These are phyloP conservation scores for Selaginella moellendorffii DNA, from an alignment of 75 land plant species.

Conservation along the genomic window DNA sequence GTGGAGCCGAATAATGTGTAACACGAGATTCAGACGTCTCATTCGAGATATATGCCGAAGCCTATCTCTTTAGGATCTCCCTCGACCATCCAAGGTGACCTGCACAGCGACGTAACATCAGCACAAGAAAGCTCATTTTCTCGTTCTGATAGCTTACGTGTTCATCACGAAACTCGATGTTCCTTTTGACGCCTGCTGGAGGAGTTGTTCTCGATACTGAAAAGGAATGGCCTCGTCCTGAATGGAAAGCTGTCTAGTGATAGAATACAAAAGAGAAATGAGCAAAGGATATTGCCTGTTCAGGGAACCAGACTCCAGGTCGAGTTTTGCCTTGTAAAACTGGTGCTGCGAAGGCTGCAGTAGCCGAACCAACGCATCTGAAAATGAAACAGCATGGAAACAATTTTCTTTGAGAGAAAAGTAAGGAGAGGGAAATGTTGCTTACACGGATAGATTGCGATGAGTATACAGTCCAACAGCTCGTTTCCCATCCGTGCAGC, in stretches of 20 bases:
- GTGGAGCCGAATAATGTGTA: no score
- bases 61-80: slow-evolving; percentile 54
- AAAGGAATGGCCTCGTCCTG: slow-evolving; percentile 68
- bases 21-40: no score
- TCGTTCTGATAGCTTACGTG: slow-evolving; percentile 30
- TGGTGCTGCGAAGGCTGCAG: slow-evolving; percentile 76
- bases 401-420: not conserved
- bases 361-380: slow-evolving; percentile 75
- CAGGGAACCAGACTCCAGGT: slow-evolving; percentile 96
- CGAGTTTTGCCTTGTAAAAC: slow-evolving; percentile 78
- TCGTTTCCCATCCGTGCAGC: slow-evolving; percentile 48
- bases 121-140: no score
- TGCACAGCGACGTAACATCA: not conserved
- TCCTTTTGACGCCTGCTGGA: slow-evolving; percentile 66
- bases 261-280: no score
- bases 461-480: slow-evolving; percentile 58
- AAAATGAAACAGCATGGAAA: not conserved
- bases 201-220: slow-evolving; percentile 52
- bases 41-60: slow-evolving; percentile 53
- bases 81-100: slow-evolving; percentile 89
- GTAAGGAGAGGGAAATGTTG: not conserved
- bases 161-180: slow-evolving; percentile 76
- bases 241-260: no score
- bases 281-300: slow-evolving; percentile 59
- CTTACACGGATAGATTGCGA: slow-evolving; percentile 69